Percentiles rank a stretch among this genome's conserved stretches.
Conservation (phyloP, 257 asterid species). For the Solanum chilense region DNA sequence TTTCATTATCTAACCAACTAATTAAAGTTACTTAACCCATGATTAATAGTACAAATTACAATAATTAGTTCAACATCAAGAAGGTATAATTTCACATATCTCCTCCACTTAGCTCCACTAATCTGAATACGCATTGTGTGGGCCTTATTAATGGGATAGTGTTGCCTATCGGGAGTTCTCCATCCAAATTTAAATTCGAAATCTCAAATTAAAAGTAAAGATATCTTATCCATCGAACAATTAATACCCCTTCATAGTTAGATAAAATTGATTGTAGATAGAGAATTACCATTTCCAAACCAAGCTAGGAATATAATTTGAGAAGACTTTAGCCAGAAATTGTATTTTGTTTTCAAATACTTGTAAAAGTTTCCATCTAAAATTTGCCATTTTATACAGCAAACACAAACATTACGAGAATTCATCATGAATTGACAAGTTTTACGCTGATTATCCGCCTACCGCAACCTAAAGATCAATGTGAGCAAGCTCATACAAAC, state of each 20-base stretch:
- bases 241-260: not conserved
- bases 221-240: not conserved
- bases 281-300: not conserved
- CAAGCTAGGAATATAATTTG: not conserved
- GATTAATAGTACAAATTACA: not conserved
- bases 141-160: not conserved
- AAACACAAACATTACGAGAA: not conserved
- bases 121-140: not conserved
- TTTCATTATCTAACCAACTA: not conserved
- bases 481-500: too few species aligned
- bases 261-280: not conserved
- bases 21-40: not conserved
- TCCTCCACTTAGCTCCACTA: not conserved
- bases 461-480: not conserved
- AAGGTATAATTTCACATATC: not conserved
- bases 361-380: not conserved
- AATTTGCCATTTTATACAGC: not conserved
- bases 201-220: not conserved
- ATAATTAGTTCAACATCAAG: not conserved
- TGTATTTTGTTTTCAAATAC: too few species aligned
- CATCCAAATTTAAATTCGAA: not conserved
- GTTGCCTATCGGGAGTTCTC: not conserved
- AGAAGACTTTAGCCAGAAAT: not conserved
- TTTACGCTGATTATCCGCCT: accelerated
- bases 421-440: not conserved